Evolutionary conservation across 2,329 filamentous ascomycete species (phyloP), one percentile per base, ranked within the genome.

Genomic region (Nannizzia gypsea): DNA sequence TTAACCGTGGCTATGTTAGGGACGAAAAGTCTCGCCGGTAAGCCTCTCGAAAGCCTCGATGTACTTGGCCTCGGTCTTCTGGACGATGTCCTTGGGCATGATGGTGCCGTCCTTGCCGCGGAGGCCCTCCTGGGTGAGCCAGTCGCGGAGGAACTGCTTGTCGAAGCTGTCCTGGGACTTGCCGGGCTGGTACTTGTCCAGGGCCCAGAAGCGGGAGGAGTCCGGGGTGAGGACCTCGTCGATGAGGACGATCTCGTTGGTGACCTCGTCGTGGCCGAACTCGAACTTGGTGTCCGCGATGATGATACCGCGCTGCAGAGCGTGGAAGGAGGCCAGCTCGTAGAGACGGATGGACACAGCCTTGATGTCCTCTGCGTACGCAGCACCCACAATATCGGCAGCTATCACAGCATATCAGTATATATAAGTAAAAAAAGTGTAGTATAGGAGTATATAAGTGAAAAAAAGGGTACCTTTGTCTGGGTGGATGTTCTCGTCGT

Each of bases 161-260:
- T 96, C 91, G 66, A 92, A 93, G 74, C 88, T 93, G 59, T 86
- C 81, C 77, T 95, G 90, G 60, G 87, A 81, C 63, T 79, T 80
- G 1, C 91, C 90, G 17, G 88, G 74, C 69, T 84, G 80, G 70
- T 92, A 95, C 52, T 79, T 79, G 48, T 84, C 84, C 64, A 81
- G 83, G 0, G 85, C 85, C 91, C 92, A 97, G 80, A 96, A 96
- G 15, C 91, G 83, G 57, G 87, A 92, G 59, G 83, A 87, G 71
- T 90, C 87, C 1, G 90, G 90, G 6, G 90, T 95, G 62, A 95
- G 76, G 22, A 95, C 89, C 76, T 95, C 90, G 69, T 95, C 90
- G 3, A 90, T 83, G 57, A 92, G 78, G 38, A 90, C 82, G 6
- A 93, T 80, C 67, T 88, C 82, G 62, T 83, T 80, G 1, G 82